phyloP scores from a whole-genome alignment of 2,329 filamentous ascomycete genomes.

The Colletotrichum lini region DNA sequence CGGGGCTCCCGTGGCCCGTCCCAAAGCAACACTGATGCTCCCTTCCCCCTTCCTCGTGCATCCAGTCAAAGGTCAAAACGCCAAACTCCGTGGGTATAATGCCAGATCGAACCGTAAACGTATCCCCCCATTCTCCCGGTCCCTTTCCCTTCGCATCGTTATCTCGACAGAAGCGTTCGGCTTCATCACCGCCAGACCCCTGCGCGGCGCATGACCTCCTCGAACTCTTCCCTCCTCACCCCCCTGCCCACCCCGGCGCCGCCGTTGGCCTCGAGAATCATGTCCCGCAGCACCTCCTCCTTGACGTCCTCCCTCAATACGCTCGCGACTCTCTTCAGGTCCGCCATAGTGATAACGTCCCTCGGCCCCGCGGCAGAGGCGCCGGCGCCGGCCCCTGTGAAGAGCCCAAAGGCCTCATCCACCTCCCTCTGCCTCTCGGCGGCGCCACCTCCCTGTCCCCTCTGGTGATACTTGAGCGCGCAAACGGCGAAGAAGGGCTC shows the following conservation, averaged over 20 bases:
- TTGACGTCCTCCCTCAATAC: constrained; percentile 87
- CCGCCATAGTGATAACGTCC: constrained; percentile 80
- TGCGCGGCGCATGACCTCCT: constrained; percentile 86
- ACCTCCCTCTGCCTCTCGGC: constrained; percentile 74
- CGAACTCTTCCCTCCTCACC: constrained; percentile 85
- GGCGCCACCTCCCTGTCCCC: constrained; percentile 54
- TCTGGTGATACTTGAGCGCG: constrained; percentile 84
- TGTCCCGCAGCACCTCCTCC: constrained; percentile 89
- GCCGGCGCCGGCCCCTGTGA: constrained; percentile 69
- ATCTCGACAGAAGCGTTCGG: not conserved
- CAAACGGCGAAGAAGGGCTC: constrained; percentile 88
- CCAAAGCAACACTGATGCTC: not conserved
- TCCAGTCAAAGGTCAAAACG: constrained; percentile 5
- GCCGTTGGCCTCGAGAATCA: constrained; percentile 95
- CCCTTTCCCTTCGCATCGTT: not conserved
- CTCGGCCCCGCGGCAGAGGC: constrained; percentile 5
- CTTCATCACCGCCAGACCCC: constrained; percentile 80
- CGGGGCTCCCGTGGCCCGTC: not conserved
- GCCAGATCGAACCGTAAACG: constrained; percentile 18
- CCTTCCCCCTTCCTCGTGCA: not conserved
- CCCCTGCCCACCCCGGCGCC: constrained; percentile 79
- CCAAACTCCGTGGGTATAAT: constrained; percentile 36
- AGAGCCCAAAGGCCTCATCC: constrained; percentile 85
- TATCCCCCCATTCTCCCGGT: not conserved
- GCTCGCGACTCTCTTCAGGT: constrained; percentile 84